Percentiles rank a stretch among this genome's conserved stretches.
Evolutionary conservation across 1,139 yeast genomes (phyloP).

Genomic region (Sugiyamaella sp.): DNA sequence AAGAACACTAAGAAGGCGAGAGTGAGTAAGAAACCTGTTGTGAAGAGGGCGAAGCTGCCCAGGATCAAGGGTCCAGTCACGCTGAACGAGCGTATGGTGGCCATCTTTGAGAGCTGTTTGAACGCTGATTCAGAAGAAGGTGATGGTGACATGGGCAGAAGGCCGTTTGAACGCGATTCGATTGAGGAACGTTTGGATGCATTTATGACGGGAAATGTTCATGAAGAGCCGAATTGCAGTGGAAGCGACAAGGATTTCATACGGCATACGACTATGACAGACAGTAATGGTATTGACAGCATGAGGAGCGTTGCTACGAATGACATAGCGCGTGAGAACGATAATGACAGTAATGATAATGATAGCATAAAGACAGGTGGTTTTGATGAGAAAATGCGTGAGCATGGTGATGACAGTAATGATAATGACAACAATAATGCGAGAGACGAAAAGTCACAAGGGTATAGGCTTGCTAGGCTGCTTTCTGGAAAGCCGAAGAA

Average conservation of each 20-base stretch:
- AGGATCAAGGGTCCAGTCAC: slow-evolving; percentile 4
- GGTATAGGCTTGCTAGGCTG: neutral
- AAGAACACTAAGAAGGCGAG: neutral
- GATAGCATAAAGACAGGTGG: no score
- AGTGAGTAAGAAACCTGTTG: neutral
- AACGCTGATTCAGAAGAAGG: neutral
- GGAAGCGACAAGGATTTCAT: no score
- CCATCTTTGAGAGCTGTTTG: slow-evolving; percentile 5
- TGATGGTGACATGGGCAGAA: neutral
- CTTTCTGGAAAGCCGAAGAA: slow-evolving; percentile 25
- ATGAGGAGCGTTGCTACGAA: neutral
- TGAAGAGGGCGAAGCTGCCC: neutral
- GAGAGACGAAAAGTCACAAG: no score
- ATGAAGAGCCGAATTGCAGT: no score
- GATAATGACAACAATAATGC: neutral
- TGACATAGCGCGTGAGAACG: no score
- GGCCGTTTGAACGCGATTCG: no score
- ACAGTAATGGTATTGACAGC: neutral
- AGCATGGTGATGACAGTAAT: no score
- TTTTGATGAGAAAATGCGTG: no score
- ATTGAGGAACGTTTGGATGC: no score
- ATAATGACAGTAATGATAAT: neutral
- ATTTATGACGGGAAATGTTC: no score
- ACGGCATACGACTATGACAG: no score
- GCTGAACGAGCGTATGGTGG: slow-evolving; percentile 10